A percentile compares a stretch with the other conserved stretches of the same genome.
These are phyloP conservation scores for Cucurbita ficifolia DNA, from an alignment of 306 rosid genomes.

Conservation along the genomic window DNA sequence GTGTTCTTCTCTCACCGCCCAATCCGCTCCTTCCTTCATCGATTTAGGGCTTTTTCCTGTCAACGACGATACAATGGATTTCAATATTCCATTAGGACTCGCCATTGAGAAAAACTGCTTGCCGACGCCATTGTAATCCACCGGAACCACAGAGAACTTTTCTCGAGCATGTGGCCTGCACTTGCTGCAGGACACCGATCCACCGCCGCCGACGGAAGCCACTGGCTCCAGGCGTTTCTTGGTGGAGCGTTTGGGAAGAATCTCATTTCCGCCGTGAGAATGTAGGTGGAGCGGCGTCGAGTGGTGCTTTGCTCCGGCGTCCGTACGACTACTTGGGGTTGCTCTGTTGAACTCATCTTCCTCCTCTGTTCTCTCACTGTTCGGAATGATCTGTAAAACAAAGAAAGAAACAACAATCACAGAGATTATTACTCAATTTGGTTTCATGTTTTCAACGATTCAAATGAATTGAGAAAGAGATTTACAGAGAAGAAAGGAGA, in stretches of 20 bases:
- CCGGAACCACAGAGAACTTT: conserved; percentile 65
- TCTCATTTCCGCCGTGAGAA: background rate
- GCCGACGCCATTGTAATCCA: conserved; percentile 26
- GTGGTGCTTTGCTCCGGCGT: conserved; percentile 20
- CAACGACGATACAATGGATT: conserved; percentile 50
- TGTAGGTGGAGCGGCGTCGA: conserved; percentile 34
- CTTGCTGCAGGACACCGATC: conserved; percentile 61
- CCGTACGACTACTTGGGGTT: conserved; percentile 18
- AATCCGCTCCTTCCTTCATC: background rate
- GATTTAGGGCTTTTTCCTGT: conserved; percentile 65
- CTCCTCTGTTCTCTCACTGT: conserved; percentile 12
- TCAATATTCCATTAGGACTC: conserved; percentile 66
- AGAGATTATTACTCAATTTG: background rate
- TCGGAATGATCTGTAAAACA: conserved; percentile 54
- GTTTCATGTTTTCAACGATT: background rate
- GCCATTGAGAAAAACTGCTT: conserved; percentile 41
- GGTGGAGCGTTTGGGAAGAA: conserved; percentile 8
- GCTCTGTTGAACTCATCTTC: conserved; percentile 30
- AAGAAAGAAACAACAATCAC: background rate
- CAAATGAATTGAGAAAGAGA: background rate
- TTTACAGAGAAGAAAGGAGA: conserved; percentile 33
- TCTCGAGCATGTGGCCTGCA: conserved; percentile 80
- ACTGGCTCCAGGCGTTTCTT: conserved; percentile 42
- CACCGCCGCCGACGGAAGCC: conserved; percentile 6
- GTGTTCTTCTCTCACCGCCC: conserved; percentile 53